These are phyloP conservation scores for Monilinia fructicola DNA, from an alignment of 2,329 filamentous ascomycete genomes.

Conservation along the genomic window DNA sequence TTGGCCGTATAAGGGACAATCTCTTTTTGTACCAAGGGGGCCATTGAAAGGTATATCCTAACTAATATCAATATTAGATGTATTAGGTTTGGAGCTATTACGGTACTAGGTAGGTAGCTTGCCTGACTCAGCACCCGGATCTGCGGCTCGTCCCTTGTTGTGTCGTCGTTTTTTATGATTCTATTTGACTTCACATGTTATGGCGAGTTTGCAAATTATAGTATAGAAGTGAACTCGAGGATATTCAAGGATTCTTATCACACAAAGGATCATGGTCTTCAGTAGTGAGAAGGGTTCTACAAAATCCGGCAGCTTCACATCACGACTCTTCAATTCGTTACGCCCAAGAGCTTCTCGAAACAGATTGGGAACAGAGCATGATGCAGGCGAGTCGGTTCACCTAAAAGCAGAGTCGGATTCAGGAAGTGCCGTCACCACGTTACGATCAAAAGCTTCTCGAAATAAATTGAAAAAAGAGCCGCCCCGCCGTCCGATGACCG, in stretches of 20 bases:
- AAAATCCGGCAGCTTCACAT: conserved; percentile 10
- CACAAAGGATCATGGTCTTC: conserved; percentile 13
- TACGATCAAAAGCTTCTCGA: conserved; percentile 16
- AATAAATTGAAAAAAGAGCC: conserved; percentile 22
- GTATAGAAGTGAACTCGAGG: background rate
- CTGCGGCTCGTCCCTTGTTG: background rate
- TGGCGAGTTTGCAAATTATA: background rate
- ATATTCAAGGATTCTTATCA: background rate
- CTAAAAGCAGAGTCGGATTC: conserved; percentile 16
- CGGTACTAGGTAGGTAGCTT: conserved; percentile 15
- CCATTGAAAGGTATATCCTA: background rate
- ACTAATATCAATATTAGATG: background rate
- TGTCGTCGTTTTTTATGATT: background rate
- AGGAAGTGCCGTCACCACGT: conserved; percentile 9
- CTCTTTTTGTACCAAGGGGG: background rate
- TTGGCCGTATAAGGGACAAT: background rate
- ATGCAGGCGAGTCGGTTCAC: conserved; percentile 8
- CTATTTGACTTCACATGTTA: background rate
- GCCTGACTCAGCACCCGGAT: conserved; percentile 21
- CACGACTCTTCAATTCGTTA: conserved; percentile 20
- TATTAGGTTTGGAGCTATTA: conserved; percentile 8
- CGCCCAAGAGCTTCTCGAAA: conserved; percentile 18
- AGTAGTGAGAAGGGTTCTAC: background rate
- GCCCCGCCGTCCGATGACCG: background rate
- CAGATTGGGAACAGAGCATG: conserved; percentile 9